phyloP scores from a whole-genome alignment of 2,329 filamentous ascomycete species.

The Aspergillus carbonarius region DNA sequence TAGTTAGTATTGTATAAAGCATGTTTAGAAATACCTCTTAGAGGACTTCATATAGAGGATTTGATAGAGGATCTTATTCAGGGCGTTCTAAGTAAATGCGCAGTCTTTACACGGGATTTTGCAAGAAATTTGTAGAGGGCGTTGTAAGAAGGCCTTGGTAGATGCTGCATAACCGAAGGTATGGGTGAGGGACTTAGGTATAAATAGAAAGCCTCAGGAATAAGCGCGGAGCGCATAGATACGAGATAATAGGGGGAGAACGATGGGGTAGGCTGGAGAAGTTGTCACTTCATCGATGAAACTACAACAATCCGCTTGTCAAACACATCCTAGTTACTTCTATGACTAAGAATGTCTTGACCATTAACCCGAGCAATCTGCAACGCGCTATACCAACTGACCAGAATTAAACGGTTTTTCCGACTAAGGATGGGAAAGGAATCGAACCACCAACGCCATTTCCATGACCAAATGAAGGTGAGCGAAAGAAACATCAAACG shows the following conservation, averaged over 20 bases:
- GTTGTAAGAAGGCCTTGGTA: too few relatives aligned
- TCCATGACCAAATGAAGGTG: slow-evolving; percentile 24
- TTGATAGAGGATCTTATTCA: too few relatives aligned
- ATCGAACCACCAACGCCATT: slow-evolving; percentile 35
- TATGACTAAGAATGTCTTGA: background rate
- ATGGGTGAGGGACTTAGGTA: too few relatives aligned
- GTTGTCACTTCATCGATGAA: background rate
- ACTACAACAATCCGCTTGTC: background rate
- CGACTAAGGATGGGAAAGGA: slow-evolving; percentile 12
- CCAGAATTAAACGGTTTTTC: background rate
- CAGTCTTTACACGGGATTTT: too few relatives aligned
- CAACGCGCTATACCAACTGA: background rate
- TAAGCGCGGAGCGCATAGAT: background rate
- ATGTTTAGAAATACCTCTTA: too few relatives aligned
- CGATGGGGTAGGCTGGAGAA: background rate
- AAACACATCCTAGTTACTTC: background rate
- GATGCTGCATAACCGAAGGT: too few relatives aligned
- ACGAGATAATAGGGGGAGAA: background rate
- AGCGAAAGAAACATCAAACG: slow-evolving; percentile 4
- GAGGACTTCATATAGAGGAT: too few relatives aligned
- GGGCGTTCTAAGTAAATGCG: too few relatives aligned
- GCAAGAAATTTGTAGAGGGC: too few relatives aligned
- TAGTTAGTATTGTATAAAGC: too few relatives aligned
- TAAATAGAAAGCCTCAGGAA: background rate
- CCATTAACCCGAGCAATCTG: background rate